phyloP scores from a whole-genome alignment of 2,329 filamentous ascomycete species.

The Fusarium chuoi region DNA sequence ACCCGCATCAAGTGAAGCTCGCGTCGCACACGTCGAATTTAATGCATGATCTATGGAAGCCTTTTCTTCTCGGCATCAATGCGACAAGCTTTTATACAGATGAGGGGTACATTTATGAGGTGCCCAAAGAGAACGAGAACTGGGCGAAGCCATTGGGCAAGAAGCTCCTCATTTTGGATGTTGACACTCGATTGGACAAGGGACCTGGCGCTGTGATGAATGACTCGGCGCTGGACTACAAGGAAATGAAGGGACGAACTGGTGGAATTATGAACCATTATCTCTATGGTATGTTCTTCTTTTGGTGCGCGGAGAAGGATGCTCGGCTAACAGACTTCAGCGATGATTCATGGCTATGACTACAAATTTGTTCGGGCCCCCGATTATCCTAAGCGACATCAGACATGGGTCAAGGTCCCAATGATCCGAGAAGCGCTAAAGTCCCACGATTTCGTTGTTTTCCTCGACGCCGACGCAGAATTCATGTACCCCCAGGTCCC shows the following conservation, averaged over 20 bases:
- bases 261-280: conserved; percentile 38
- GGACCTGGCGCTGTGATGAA: conserved; percentile 31
- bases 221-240: conserved; percentile 5
- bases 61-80: conserved; percentile 31
- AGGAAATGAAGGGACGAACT: conserved; percentile 32
- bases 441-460: conserved; percentile 55
- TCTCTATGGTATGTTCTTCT: conserved; percentile 26
- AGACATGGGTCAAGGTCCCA: conserved; percentile 58
- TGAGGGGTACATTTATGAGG: conserved; percentile 31
- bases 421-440: conserved; percentile 52
- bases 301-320: not conserved
- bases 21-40: conserved; percentile 10
- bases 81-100: not conserved
- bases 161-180: conserved; percentile 37
- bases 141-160: conserved; percentile 30
- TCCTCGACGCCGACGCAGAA: conserved; percentile 57
- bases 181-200: conserved; percentile 28
- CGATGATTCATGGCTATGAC: conserved; percentile 59
- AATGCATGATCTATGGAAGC: conserved; percentile 26
- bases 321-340: conserved; percentile 5
- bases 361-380: conserved; percentile 58
- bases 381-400: conserved; percentile 52
- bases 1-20: not conserved
- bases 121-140: conserved; percentile 3
- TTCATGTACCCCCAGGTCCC: conserved; percentile 56